These are phyloP conservation scores for Leccinum rimulosum DNA, from an alignment of 768 basidiomycete species.

Conservation along the genomic window DNA sequence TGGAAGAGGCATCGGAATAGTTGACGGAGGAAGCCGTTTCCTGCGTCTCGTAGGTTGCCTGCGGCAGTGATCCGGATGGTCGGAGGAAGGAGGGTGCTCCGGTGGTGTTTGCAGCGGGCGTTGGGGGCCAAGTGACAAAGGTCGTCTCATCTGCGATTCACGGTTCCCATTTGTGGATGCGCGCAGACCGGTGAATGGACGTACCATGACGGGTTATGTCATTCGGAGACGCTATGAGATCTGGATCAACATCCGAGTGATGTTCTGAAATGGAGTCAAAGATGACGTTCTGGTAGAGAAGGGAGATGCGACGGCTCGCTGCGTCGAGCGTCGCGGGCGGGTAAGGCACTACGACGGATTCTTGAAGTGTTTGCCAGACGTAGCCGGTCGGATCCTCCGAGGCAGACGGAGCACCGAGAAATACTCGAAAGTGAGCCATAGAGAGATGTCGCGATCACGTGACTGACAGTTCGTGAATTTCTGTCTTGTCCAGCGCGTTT, in stretches of 20 bases:
- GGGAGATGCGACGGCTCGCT: constrained; percentile 66
- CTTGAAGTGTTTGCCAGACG: constrained; percentile 42
- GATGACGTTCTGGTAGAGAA: constrained; percentile 70
- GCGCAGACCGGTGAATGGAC: constrained; percentile 6
- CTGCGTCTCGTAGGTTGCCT: constrained; percentile 40
- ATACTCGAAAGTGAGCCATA: constrained; percentile 45
- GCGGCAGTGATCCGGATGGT: constrained; percentile 27
- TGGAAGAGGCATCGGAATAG: constrained; percentile 68
- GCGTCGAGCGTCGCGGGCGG: constrained; percentile 59
- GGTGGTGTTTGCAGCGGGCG: constrained; percentile 28
- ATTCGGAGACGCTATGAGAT: constrained; percentile 17
- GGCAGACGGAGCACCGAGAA: constrained; percentile 45
- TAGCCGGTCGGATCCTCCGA: constrained; percentile 37
- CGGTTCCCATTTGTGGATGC: constrained; percentile 5
- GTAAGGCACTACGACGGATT: constrained; percentile 19
- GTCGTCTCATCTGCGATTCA: constrained; percentile 43
- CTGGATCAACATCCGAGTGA: constrained; percentile 27
- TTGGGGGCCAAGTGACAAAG: constrained; percentile 58
- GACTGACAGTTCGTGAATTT: constrained; percentile 20
- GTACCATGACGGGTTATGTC: constrained; percentile 12
- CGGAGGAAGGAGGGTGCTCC: constrained; percentile 26
- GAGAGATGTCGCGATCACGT: constrained; percentile 29
- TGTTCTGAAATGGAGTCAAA: constrained; percentile 48
- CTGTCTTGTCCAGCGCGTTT: constrained; percentile 13
- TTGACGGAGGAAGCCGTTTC: constrained; percentile 45